Evolutionary conservation across 2,329 filamentous ascomycete genomes (phyloP).

Genomic region (Teratosphaeria destructans): DNA sequence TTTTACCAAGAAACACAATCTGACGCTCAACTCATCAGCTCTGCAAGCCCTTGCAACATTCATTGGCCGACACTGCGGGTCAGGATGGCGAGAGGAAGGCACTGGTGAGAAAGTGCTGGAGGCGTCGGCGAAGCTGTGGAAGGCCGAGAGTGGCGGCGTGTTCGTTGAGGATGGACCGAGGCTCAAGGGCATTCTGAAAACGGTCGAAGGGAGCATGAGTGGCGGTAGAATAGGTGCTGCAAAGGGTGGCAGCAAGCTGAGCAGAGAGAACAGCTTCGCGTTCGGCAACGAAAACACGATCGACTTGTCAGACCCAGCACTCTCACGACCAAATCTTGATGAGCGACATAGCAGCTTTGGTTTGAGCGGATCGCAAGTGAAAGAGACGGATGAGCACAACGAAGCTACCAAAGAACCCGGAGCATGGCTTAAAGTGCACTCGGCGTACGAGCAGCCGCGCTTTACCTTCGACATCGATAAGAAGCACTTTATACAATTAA

Average conservation of each 20-base stretch:
- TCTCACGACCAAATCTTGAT: constrained; percentile 24
- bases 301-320: constrained; percentile 8
- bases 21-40: constrained; percentile 81
- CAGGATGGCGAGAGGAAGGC: constrained; percentile 92
- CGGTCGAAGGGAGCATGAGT: constrained; percentile 76
- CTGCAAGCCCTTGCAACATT: constrained; percentile 78
- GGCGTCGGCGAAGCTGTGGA: constrained; percentile 85
- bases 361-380: constrained; percentile 39
- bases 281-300: constrained; percentile 39
- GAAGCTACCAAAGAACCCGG: constrained; percentile 57
- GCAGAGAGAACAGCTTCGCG: constrained; percentile 54
- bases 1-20: constrained; percentile 93
- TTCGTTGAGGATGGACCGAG: constrained; percentile 72
- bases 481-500: constrained; percentile 75
- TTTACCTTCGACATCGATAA: constrained; percentile 66
- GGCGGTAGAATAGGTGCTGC: constrained; percentile 59
- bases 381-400: constrained; percentile 45
- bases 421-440: constrained; percentile 73
- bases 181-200: constrained; percentile 72
- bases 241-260: constrained; percentile 38
- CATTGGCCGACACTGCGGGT: constrained; percentile 86
- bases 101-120: constrained; percentile 86
- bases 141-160: constrained; percentile 74
- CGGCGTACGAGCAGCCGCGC: constrained; percentile 76
- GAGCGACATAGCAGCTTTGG: constrained; percentile 54